phyloP scores from a whole-genome alignment of 106 monocot species.

The Allium cepa region DNA sequence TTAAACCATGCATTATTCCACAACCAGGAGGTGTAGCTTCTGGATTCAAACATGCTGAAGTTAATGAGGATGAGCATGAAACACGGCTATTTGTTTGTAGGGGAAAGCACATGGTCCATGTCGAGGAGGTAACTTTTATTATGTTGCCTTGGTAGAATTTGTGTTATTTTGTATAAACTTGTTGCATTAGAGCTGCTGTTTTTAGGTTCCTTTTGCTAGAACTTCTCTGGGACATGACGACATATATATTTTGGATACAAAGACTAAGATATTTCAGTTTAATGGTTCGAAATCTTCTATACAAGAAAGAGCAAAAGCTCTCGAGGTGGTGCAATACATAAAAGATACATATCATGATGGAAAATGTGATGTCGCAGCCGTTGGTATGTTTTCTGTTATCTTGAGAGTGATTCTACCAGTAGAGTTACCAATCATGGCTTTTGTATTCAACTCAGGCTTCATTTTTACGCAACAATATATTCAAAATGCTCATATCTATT shows the following conservation, averaged over 20 bases:
- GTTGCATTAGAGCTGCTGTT: neutral
- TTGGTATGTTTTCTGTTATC: conserved; percentile 26
- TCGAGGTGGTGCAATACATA: conserved; percentile 57
- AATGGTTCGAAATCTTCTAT: conserved; percentile 59
- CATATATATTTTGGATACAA: conserved; percentile 54
- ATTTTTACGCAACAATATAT: neutral
- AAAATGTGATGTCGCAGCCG: conserved; percentile 42
- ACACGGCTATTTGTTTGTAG: conserved; percentile 43
- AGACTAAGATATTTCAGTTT: conserved; percentile 56
- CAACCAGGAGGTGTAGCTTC: conserved; percentile 44
- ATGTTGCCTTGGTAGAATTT: conserved; percentile 3
- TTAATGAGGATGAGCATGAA: conserved; percentile 30
- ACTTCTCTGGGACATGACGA: conserved; percentile 57
- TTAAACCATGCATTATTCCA: conserved; percentile 64
- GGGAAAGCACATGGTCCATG: conserved; percentile 57
- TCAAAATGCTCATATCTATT: too few species aligned
- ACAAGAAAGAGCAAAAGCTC: conserved; percentile 69
- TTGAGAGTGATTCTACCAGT: neutral
- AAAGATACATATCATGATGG: conserved; percentile 50
- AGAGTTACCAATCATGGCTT: neutral
- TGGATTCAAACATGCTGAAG: conserved; percentile 39
- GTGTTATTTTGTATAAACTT: neutral
- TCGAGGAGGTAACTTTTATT: conserved; percentile 36
- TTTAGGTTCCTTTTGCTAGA: conserved; percentile 52
- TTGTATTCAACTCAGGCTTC: neutral